Evolutionary conservation across 2,329 filamentous ascomycete species (phyloP), one percentile per base, ranked within the genome.

Genomic region (Colletotrichum tofieldiae): DNA sequence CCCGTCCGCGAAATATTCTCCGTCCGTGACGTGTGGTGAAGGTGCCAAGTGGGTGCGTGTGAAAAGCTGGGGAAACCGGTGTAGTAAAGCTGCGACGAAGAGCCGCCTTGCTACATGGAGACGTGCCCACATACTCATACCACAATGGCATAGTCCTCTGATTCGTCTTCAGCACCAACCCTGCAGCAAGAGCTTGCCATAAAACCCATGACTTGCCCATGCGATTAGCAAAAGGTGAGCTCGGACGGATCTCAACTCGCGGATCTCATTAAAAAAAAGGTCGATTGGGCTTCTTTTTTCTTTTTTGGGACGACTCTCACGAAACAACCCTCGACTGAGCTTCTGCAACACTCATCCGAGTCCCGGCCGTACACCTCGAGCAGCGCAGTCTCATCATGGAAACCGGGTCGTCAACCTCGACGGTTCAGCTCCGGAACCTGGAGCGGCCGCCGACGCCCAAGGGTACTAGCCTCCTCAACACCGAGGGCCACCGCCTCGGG

Each of bases 401-500:
- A 32, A 58, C 56, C 9, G 45, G 41, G 8, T 62, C 64, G 26
- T 71, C 71, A 8, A 71, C 64, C 18, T 61, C 64, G 8, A 71
- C 67, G 2, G 14, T 71, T 23, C 55, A 73, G 49, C 61, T 73
- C 12, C 26, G 66, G 56, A 51, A 20, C n/a, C n/a, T 73, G 16
- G 58, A 51, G 20, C 56, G 51, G 26, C 52, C 58, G 26, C 12
- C 37, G 8, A 52, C 37, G 3, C 62, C 61, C 7, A 73, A 71
- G 37, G 62, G 64, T 9, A 16, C 37, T 39, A 39, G 51, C 14
- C 55, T 58, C 20, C 61, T 71, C n/a, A 62, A 66, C 39, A 52
- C 56, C 32, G 67, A 71, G 32, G 67, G 67, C 23, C 67, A 66
- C 61, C 62, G 62, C 1, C 62, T 73, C 14, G 52, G 32, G 32